Evolutionary conservation across 768 basidiomycete genomes (phyloP).

Genomic region (Daedaleopsis sinensis): DNA sequence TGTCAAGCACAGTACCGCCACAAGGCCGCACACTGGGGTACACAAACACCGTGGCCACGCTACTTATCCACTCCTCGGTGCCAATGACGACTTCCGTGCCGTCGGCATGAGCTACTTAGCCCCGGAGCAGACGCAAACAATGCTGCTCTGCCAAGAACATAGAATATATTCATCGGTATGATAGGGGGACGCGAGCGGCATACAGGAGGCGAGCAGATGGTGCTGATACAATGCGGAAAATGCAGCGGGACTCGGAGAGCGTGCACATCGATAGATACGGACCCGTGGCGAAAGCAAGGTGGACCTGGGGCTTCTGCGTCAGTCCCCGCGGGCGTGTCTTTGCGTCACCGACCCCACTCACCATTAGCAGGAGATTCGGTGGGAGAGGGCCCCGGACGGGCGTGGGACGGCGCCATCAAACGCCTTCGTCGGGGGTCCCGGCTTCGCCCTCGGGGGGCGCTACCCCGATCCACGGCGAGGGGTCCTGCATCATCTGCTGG

Average conservation of each 20-base stretch:
- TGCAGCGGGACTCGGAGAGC: not conserved
- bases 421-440: not conserved
- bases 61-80: too few species aligned
- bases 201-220: not conserved
- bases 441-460: not conserved
- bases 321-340: not conserved
- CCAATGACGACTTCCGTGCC: too few species aligned
- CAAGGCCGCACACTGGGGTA: too few species aligned
- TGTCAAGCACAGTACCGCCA: too few species aligned
- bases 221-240: not conserved
- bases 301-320: not conserved
- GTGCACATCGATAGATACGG: not conserved
- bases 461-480: constrained; percentile 11
- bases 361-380: not conserved
- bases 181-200: not conserved
- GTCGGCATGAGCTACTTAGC: too few species aligned
- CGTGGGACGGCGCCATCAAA: too few species aligned
- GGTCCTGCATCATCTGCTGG: constrained; percentile 11
- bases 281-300: not conserved
- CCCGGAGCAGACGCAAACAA: too few species aligned
- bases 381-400: too few species aligned
- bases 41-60: too few species aligned
- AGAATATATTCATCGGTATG: not conserved
- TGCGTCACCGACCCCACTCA: not conserved
- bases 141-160: not conserved